Evolutionary conservation across 805 yeast species (phyloP).

Genomic region (Zygoascus flipseniorum): DNA sequence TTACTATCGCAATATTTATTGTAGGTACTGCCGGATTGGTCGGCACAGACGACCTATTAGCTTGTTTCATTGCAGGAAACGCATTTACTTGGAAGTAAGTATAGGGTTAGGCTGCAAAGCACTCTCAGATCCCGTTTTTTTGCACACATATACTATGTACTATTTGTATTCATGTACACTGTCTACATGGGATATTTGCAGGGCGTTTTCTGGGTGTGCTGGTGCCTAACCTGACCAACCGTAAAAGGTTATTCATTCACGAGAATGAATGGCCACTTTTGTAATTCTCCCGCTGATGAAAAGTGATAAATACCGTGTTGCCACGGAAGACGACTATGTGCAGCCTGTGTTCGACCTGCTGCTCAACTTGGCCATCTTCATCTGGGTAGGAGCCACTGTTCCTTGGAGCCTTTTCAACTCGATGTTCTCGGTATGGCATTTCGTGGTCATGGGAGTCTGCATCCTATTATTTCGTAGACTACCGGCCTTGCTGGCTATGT

Average conservation of each 20-base stretch:
- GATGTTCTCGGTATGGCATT: conserved; percentile 27
- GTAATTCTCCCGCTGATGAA: not conserved
- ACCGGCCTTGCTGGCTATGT: conserved; percentile 35
- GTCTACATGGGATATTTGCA: no score
- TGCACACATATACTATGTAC: not conserved
- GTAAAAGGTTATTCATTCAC: not conserved
- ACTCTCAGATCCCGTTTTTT: conserved; percentile 1
- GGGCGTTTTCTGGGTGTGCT: no score
- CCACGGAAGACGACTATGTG: conserved; percentile 53
- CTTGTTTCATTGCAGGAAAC: conserved; percentile 66
- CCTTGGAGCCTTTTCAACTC: conserved; percentile 60
- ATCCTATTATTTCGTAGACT: conserved; percentile 29
- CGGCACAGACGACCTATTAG: conserved; percentile 64
- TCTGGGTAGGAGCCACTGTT: conserved; percentile 60
- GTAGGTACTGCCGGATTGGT: conserved; percentile 55
- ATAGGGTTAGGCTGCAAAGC: not conserved
- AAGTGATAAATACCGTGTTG: conserved; percentile 48
- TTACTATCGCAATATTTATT: conserved; percentile 46
- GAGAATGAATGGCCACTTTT: not conserved
- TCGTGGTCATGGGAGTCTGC: conserved; percentile 26
- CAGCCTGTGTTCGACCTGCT: conserved; percentile 59
- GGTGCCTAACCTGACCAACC: not conserved
- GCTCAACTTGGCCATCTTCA: conserved; percentile 57
- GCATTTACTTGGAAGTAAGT: conserved; percentile 56
- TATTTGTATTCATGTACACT: no score